A percentile compares a stretch with the other conserved stretches of the same genome.
These are phyloP conservation scores for Colletotrichum tamarilloi DNA, from an alignment of 2,329 filamentous ascomycete genomes.

Conservation along the genomic window DNA sequence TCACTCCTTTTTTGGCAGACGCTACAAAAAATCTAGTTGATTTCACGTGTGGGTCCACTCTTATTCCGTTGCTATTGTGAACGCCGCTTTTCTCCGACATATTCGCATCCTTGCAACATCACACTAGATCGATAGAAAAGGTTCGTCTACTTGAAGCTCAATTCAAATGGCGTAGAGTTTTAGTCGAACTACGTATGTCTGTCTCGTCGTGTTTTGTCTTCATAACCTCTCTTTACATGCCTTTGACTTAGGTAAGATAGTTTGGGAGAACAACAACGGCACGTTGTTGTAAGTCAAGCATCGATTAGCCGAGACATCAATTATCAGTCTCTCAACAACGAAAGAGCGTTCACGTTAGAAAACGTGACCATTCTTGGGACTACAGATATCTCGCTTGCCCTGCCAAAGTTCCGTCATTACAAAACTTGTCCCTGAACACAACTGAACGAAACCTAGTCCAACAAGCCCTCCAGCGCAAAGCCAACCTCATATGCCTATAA, in stretches of 20 bases:
- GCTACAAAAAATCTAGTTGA: not conserved
- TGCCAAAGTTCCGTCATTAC: not conserved
- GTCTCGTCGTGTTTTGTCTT: not conserved
- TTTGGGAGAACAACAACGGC: not conserved
- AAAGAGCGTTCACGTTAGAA: not conserved
- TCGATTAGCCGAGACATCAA: not conserved
- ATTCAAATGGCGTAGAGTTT: no score
- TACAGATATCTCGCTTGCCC: fast-evolving
- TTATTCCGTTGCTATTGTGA: not conserved
- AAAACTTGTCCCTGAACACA: not conserved
- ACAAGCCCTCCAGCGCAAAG: not conserved
- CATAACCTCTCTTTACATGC: not conserved
- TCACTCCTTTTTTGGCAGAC: not conserved
- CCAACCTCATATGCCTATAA: not conserved
- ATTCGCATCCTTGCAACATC: not conserved
- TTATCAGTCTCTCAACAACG: not conserved
- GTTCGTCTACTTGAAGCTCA: no score
- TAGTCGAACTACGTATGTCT: fast-evolving
- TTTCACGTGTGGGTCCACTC: not conserved
- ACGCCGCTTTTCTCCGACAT: not conserved
- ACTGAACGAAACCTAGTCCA: not conserved
- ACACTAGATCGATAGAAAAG: not conserved
- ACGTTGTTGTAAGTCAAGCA: not conserved
- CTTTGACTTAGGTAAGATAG: not conserved
- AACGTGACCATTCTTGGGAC: not conserved